These are phyloP conservation scores for Sonneratia alba DNA, from an alignment of 345 rosid genomes.

Conservation along the genomic window DNA sequence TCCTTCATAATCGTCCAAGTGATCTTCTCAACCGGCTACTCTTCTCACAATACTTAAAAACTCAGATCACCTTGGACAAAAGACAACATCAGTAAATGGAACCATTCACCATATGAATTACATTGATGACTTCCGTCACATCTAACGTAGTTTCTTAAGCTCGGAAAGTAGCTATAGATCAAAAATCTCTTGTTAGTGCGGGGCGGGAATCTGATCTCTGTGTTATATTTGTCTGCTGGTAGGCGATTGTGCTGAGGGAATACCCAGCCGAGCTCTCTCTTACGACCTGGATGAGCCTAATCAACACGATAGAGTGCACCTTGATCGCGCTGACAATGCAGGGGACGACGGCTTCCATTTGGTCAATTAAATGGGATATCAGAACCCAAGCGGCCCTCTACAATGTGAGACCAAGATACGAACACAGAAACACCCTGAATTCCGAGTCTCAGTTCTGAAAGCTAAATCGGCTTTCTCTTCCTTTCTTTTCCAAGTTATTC, in stretches of 20 bases:
- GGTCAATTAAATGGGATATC: constrained; percentile 56
- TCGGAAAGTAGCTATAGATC: too few species aligned
- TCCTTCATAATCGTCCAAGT: constrained; percentile 65
- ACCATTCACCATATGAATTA: too few species aligned
- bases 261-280: constrained; percentile 78
- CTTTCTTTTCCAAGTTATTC: background rate
- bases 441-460: background rate
- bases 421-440: background rate
- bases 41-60: background rate
- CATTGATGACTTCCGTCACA: background rate
- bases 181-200: too few species aligned
- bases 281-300: constrained; percentile 60
- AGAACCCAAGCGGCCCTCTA: constrained; percentile 51
- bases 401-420: constrained; percentile 33
- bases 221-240: background rate
- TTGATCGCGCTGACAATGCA: constrained; percentile 47
- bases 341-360: constrained; percentile 31
- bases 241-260: constrained; percentile 63
- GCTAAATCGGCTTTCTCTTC: background rate
- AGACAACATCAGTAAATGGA: background rate
- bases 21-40: background rate
- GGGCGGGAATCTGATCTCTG: too few species aligned
- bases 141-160: background rate
- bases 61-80: background rate
- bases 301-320: constrained; percentile 56